Percentiles rank a stretch among this genome's conserved stretches.
phyloP scores from a whole-genome alignment of 176 grass and related monocot genomes.

The Bonia amplexicaulis region DNA sequence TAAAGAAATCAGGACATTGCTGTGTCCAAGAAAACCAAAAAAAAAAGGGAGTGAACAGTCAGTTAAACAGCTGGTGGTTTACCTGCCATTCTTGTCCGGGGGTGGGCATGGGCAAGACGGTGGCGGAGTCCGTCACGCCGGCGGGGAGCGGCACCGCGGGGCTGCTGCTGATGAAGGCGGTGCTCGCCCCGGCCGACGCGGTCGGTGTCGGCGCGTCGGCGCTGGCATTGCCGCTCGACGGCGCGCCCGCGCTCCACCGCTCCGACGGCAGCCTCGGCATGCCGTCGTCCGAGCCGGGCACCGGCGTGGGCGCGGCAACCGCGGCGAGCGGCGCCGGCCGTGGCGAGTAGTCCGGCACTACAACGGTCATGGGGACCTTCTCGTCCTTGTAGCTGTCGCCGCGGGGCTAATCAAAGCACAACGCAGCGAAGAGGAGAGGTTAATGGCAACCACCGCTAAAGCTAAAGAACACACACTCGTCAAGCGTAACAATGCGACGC shows the following conservation, averaged over 20 bases:
- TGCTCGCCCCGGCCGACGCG: slow-evolving; percentile 17
- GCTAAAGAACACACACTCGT: neutral
- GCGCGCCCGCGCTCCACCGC: slow-evolving; percentile 8
- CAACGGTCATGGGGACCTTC: slow-evolving; percentile 38
- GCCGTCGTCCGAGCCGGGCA: slow-evolving; percentile 30
- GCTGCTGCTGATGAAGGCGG: slow-evolving; percentile 85
- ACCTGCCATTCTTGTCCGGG: slow-evolving; percentile 46
- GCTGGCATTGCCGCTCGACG: neutral
- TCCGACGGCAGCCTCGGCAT: slow-evolving; percentile 68
- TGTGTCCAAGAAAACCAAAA: neutral
- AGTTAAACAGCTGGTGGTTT: neutral
- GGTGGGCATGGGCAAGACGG: slow-evolving; percentile 63
- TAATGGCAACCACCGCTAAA: neutral
- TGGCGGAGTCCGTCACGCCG: slow-evolving; percentile 70
- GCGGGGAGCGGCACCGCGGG: slow-evolving; percentile 75
- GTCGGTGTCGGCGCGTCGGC: slow-evolving; percentile 19
- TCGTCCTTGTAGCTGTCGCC: slow-evolving; percentile 32
- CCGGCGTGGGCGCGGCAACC: neutral
- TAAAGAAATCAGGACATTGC: neutral
- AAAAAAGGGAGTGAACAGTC: too few species aligned
- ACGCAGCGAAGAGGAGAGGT: neutral
- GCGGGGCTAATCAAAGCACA: neutral
- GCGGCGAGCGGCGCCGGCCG: neutral
- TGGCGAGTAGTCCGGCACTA: slow-evolving; percentile 45
- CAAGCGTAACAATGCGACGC: neutral